Conservation (phyloP, 139 green algal genomes). For the Bryopsis sp. region DNA sequence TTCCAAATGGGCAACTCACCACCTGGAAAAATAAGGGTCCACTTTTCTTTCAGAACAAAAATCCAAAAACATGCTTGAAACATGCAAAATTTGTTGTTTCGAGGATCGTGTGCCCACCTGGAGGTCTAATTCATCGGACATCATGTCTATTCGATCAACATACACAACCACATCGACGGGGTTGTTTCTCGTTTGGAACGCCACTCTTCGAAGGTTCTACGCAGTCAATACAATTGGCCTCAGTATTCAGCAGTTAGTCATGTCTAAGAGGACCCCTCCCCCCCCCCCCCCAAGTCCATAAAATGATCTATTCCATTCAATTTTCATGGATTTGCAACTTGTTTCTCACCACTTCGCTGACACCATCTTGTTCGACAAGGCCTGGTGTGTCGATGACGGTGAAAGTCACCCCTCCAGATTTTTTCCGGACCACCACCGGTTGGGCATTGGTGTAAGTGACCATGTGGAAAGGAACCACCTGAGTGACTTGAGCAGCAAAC, state of each 20-base stretch:
- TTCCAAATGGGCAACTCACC: too few relatives aligned
- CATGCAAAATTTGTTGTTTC: too few relatives aligned
- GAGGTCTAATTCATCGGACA: slow-evolving; percentile 5
- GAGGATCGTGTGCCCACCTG: neutral
- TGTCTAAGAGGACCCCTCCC: too few relatives aligned
- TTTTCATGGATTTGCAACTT: too few relatives aligned
- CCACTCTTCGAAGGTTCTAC: too few relatives aligned
- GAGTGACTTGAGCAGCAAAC: neutral
- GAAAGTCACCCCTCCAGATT: neutral
- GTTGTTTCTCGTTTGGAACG: neutral
- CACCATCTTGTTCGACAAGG: slow-evolving; percentile 1
- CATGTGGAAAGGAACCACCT: neutral
- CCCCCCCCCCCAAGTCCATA: too few relatives aligned
- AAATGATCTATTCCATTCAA: too few relatives aligned
- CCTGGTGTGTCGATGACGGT: slow-evolving; percentile 9
- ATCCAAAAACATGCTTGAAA: too few relatives aligned
- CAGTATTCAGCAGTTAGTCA: too few relatives aligned
- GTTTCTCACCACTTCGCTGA: neutral
- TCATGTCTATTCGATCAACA: slow-evolving; percentile 1
- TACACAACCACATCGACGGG: slow-evolving; percentile 9
- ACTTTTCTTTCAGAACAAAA: too few relatives aligned
- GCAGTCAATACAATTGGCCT: too few relatives aligned
- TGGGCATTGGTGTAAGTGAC: neutral
- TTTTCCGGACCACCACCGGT: neutral
- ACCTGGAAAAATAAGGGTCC: too few relatives aligned